Evolutionary conservation across 176 grass and related monocot genomes (phyloP), one percentile per base, ranked within the genome.

Genomic region (Oryza brachyantha): DNA sequence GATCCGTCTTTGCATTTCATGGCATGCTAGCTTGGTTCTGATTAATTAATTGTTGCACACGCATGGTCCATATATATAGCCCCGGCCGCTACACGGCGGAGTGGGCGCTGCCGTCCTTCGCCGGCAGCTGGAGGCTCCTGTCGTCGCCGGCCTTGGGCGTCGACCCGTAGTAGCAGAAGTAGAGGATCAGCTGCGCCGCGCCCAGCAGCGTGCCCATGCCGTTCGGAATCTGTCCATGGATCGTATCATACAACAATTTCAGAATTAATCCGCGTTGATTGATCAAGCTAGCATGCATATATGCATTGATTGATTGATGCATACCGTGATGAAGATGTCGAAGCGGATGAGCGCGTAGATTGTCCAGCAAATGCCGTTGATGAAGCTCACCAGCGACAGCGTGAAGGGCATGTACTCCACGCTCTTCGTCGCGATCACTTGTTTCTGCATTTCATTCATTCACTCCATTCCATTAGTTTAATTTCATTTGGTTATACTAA

Each of bases 321-420:
- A 36, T 50, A 87, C 89, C 40, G 67, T 70, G 36, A 97, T 63
- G 48, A 83, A 89, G 84, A 91, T 67, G 68, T 93, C 91, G 54
- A 84, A 84, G 8, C 62, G 71, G 42, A 97, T 86, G 79, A 97
- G 42, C 19, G 88, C 81, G 52, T 97, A 97, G 19, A 72, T 32
- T 0, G 86, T 89, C 94, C 91, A 93, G 86, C 88, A 93, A 28
- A 79, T 17, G 13, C 84, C 91, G 54, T 97, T 93, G 38, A 92
- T 42, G 29, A 90, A 86, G 75, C 86, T 76, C 40, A 78, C 75
- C 1, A 97, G 19, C 0, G 89, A 90, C 26, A 90, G 68, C 50
- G 64, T 41, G 39, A 97, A 88, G 0, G 84, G 91, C 91, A 93
- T 97, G 84, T 91, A 92, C 84, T 92, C 36, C 46, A 97, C 91